These are phyloP conservation scores for Chlorella vulgaris DNA, from an alignment of 139 green algal species.

Conservation along the genomic window DNA sequence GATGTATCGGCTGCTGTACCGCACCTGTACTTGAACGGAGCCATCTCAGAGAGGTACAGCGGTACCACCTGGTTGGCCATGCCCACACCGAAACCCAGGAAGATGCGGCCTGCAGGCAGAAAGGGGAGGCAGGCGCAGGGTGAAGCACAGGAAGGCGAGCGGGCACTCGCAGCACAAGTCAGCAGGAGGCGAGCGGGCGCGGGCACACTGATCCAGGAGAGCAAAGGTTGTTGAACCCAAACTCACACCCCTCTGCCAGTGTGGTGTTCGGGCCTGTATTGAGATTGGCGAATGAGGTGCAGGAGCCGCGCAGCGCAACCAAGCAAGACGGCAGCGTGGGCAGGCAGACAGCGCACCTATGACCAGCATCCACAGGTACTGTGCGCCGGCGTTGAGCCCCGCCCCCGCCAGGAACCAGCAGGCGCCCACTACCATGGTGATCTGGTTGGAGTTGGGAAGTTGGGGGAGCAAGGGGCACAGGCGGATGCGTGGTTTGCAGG, in stretches of 20 bases:
- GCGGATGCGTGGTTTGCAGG: neutral
- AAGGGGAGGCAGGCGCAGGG: neutral
- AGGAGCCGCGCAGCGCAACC: too few species aligned
- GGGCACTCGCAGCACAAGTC: too few species aligned
- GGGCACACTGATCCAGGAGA: too few species aligned
- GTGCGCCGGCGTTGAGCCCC: slow-evolving; percentile 54
- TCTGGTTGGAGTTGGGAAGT: neutral
- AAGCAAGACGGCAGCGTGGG: too few species aligned
- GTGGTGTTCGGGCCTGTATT: too few species aligned
- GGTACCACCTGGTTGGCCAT: slow-evolving; percentile 59
- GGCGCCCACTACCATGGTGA: slow-evolving; percentile 59
- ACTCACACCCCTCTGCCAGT: too few species aligned
- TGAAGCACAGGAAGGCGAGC: neutral
- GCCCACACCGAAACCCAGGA: slow-evolving; percentile 79
- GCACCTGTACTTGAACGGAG: slow-evolving; percentile 29
- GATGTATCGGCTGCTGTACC: too few species aligned
- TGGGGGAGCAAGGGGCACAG: neutral
- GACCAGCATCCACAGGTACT: slow-evolving; percentile 71
- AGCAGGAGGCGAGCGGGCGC: too few species aligned
- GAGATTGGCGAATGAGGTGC: too few species aligned
- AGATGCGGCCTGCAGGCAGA: slow-evolving; percentile 60
- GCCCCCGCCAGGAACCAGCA: slow-evolving; percentile 63
- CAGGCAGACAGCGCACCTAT: neutral
- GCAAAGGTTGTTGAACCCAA: too few species aligned
- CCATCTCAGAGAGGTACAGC: slow-evolving; percentile 47